Base-by-base conservation (phyloP, 805 yeast genomes). In the Suhomyces canberraensis region DNA sequence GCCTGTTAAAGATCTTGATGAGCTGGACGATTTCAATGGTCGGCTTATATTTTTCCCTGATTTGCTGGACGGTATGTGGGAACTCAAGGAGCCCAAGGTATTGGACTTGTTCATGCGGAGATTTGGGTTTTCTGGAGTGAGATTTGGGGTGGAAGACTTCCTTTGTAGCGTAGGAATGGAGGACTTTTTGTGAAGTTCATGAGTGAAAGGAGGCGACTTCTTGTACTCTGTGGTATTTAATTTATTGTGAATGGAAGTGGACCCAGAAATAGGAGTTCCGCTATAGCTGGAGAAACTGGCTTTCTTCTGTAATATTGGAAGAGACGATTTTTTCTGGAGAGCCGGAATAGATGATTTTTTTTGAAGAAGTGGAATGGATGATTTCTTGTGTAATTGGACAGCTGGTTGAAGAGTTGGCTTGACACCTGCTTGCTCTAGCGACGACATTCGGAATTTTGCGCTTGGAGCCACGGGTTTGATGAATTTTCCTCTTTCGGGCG, bases 361-460 rank as follows among this genome's bases (percentile, higher is more conserved):
- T 11, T 50, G 48, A 14, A 54, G 37, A 7, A 25, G 30, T 2
- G 47, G 46, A 13, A 41, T 36, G 3, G 51, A 44, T n/a, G 46
- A 30, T 18, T 47, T 54, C 40, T 46, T 46, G n/a, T 42, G 57
- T 14, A 53, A 34, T 3, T 4, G 9, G 13, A 24, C 14, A 16
- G 21, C 14, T 13, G 21, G 6, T 14, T 6, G 42, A 35, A 4
- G 52, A 45, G 15, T 8, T 27, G 40, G 31, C 22, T 27, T 31
- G 9, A 31, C 68, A 6, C 70, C 70, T 1, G 69, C 69, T 52
- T 58, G 41, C 36, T 64, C 65, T 25, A 64, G 47, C 6, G 67
- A 60, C 9, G 63, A 45, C 21, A 49, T 47, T 32, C 68, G 42
- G 11, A 50, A 39, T 30, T 50, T 59, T 5, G 42, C 44, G 37